These are phyloP conservation scores for Thielaviopsis punctulata DNA, from an alignment of 2,329 filamentous ascomycete species.

Conservation along the genomic window DNA sequence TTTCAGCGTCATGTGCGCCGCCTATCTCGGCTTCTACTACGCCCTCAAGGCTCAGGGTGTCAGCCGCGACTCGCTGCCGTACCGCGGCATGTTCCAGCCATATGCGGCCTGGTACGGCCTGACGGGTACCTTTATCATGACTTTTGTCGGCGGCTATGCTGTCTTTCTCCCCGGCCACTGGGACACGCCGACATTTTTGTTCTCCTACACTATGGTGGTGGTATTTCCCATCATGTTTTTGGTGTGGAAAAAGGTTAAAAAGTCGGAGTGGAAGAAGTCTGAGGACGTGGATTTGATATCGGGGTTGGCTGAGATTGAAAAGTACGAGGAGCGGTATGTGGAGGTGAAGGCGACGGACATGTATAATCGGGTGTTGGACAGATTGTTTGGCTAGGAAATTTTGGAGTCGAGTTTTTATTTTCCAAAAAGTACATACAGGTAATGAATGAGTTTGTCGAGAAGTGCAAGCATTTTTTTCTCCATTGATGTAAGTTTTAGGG, in stretches of 20 bases:
- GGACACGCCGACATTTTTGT: conserved; percentile 54
- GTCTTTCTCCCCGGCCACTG: conserved; percentile 53
- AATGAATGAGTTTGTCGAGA: neutral
- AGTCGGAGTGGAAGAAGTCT: conserved; percentile 34
- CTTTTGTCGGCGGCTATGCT: conserved; percentile 57
- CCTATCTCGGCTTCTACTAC: conserved; percentile 55
- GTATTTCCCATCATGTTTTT: conserved; percentile 53
- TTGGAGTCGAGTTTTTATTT: too few relatives aligned
- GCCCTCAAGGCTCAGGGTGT: conserved; percentile 54
- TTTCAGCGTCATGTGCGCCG: conserved; percentile 50
- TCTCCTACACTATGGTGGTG: conserved; percentile 60
- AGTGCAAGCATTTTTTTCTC: too few relatives aligned
- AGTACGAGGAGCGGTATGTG: conserved; percentile 46
- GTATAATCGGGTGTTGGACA: conserved; percentile 33
- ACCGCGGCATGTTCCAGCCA: conserved; percentile 51
- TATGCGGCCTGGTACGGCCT: conserved; percentile 54
- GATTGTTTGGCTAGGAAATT: conserved; percentile 40
- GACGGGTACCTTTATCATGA: conserved; percentile 48
- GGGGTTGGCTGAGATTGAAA: conserved; percentile 48
- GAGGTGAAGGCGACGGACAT: conserved; percentile 20
- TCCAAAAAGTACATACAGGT: too few relatives aligned
- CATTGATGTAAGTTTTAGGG: too few relatives aligned
- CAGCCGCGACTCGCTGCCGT: conserved; percentile 49
- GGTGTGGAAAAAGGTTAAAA: conserved; percentile 54
- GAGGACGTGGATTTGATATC: conserved; percentile 45